Conservation (phyloP, 805 yeast species). For the Ogataea siamensis region DNA sequence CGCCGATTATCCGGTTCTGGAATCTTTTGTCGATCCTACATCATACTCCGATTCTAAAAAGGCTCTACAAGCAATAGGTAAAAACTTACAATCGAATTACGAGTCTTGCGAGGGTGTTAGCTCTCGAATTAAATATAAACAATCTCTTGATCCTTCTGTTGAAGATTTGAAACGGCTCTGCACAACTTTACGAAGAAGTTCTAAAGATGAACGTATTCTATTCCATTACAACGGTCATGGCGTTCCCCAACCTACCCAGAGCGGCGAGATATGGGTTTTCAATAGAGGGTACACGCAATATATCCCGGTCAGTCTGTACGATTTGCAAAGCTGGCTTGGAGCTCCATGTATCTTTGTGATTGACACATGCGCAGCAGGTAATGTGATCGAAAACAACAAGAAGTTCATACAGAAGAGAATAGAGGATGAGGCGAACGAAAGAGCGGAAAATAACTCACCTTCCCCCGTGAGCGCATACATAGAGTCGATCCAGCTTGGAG, state of each 20-base stretch:
- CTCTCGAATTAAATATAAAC: conserved; percentile 84
- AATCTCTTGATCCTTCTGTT: conserved; percentile 88
- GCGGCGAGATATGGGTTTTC: conserved; percentile 98
- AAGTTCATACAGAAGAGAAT: conserved; percentile 86
- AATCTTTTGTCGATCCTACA: conserved; percentile 92
- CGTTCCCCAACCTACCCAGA: conserved; percentile 93
- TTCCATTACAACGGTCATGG: conserved; percentile 99
- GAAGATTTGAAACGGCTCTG: conserved; percentile 94
- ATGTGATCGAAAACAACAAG: conserved; percentile 84
- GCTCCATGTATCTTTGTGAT: conserved; percentile 95
- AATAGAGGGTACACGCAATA: conserved; percentile 96
- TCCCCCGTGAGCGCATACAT: conserved; percentile 68
- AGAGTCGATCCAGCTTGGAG: conserved; percentile 91
- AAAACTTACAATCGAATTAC: conserved; percentile 81
- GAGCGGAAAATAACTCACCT: conserved; percentile 48
- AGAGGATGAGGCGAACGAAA: conserved; percentile 74
- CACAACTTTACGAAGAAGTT: conserved; percentile 80
- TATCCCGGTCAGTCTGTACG: conserved; percentile 93
- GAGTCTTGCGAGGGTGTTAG: conserved; percentile 64
- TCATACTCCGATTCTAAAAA: conserved; percentile 79
- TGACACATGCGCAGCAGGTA: conserved; percentile 94
- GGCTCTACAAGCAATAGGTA: conserved; percentile 89
- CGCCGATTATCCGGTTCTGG: conserved; percentile 86
- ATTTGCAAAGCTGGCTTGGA: conserved; percentile 94
- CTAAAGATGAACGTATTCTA: conserved; percentile 88